Conservation (phyloP, 805 yeast species). For the Lipomyces sp. region DNA sequence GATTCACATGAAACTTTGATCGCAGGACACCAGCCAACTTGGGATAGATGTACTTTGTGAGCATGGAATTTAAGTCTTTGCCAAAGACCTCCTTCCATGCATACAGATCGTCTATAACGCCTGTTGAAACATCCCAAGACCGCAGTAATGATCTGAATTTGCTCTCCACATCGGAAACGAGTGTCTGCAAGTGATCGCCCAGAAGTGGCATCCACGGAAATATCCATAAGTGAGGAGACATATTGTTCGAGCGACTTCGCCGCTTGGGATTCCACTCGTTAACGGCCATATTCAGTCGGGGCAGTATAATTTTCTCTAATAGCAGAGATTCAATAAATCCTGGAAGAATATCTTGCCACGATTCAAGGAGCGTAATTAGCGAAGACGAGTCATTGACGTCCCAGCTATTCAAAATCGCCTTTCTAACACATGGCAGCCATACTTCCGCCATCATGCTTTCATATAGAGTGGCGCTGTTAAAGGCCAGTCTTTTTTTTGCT, state of each 20-base stretch:
- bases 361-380: slow-evolving; percentile 42
- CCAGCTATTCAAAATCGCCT: slow-evolving; percentile 41
- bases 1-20: slow-evolving; percentile 31
- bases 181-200: slow-evolving; percentile 13
- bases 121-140: slow-evolving; percentile 28
- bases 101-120: slow-evolving; percentile 31
- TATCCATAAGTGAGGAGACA: slow-evolving; percentile 36
- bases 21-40: slow-evolving; percentile 21
- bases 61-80: slow-evolving; percentile 26
- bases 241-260: neutral
- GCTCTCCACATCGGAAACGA: slow-evolving; percentile 31
- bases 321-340: slow-evolving; percentile 35
- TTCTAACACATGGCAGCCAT: slow-evolving; percentile 41
- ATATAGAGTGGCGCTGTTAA: slow-evolving; percentile 33
- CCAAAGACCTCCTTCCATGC: slow-evolving; percentile 41
- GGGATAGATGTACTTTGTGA: slow-evolving; percentile 33
- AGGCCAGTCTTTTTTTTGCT: no score
- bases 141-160: slow-evolving; percentile 31
- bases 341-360: slow-evolving; percentile 45
- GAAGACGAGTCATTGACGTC: slow-evolving; percentile 41
- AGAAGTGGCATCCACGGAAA: slow-evolving; percentile 43
- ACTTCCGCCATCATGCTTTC: slow-evolving; percentile 39
- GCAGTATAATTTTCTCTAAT: slow-evolving; percentile 38
- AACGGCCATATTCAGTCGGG: slow-evolving; percentile 41
- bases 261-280: slow-evolving; percentile 39